Percentiles rank a stretch among this genome's conserved stretches.
These are phyloP conservation scores for Cystobasidiopsis lactophilus DNA, from an alignment of 768 basidiomycete species.

Conservation along the genomic window DNA sequence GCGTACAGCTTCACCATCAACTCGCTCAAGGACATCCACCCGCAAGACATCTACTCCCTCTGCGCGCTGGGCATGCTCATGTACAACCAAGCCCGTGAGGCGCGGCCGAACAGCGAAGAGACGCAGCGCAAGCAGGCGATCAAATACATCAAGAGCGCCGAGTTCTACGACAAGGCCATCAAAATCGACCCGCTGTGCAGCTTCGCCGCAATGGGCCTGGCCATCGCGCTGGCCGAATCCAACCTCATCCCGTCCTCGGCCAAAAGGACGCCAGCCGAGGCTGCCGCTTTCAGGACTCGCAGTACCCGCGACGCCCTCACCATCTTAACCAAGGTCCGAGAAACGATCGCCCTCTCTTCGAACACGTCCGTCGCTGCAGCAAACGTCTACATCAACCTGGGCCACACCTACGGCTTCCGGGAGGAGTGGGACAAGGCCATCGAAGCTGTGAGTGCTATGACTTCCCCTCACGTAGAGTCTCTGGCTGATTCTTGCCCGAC, in stretches of 20 bases:
- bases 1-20: constrained; percentile 78
- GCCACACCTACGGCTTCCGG: constrained; percentile 75
- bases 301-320: constrained; percentile 66
- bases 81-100: constrained; percentile 70
- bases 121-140: constrained; percentile 46
- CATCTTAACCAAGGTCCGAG: constrained; percentile 73
- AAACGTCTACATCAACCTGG: constrained; percentile 75
- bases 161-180: constrained; percentile 81
- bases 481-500: neutral
- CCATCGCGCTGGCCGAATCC: constrained; percentile 83
- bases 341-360: constrained; percentile 56
- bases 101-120: constrained; percentile 38
- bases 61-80: constrained; percentile 72
- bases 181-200: constrained; percentile 64
- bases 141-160: constrained; percentile 58
- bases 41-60: constrained; percentile 71
- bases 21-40: constrained; percentile 65
- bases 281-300: constrained; percentile 44
- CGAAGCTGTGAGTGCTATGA: constrained; percentile 45
- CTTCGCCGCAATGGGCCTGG: constrained; percentile 82
- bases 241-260: constrained; percentile 37
- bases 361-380: neutral
- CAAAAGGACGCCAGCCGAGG: constrained; percentile 8
- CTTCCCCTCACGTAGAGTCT: neutral
- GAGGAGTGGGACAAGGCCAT: constrained; percentile 93